A percentile compares a stretch with the other conserved stretches of the same genome.
Evolutionary conservation across 75 land plant species (phyloP).

Genomic region (Adiantum capillusveneris): DNA sequence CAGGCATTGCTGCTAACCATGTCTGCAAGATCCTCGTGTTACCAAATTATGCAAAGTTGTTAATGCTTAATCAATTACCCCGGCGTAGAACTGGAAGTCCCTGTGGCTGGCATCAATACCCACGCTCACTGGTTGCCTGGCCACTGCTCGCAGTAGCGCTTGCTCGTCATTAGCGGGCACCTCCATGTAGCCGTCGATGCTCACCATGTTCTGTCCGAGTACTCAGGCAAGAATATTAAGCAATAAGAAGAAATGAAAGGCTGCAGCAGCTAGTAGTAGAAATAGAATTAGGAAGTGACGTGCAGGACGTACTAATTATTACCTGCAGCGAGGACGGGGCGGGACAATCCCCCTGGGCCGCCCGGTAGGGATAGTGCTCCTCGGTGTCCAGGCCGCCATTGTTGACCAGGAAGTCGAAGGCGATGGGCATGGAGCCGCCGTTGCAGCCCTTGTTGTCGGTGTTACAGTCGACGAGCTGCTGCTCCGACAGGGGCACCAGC

Average conservation of each 20-base stretch:
- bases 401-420: conserved; percentile 27
- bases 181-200: conserved; percentile 68
- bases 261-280: neutral
- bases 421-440: conserved; percentile 47
- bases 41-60: no score
- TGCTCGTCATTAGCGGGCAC: conserved; percentile 49
- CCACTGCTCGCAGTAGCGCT: conserved; percentile 57
- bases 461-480: conserved; percentile 41
- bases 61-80: no score
- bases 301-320: no score
- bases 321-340: neutral
- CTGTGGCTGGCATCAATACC: conserved; percentile 73
- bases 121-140: conserved; percentile 72
- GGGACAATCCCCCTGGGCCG: conserved; percentile 8
- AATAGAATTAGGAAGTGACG: no score
- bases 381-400: conserved; percentile 44
- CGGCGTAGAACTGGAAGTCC: conserved; percentile 63
- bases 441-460: conserved; percentile 34
- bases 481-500: conserved; percentile 29
- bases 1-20: neutral
- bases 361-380: conserved; percentile 56
- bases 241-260: neutral
- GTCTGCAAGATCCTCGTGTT: no score
- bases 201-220: conserved; percentile 46
- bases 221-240: neutral